Conservation (phyloP, 768 basidiomycete genomes). For the Leucocoprinus leucothites region DNA sequence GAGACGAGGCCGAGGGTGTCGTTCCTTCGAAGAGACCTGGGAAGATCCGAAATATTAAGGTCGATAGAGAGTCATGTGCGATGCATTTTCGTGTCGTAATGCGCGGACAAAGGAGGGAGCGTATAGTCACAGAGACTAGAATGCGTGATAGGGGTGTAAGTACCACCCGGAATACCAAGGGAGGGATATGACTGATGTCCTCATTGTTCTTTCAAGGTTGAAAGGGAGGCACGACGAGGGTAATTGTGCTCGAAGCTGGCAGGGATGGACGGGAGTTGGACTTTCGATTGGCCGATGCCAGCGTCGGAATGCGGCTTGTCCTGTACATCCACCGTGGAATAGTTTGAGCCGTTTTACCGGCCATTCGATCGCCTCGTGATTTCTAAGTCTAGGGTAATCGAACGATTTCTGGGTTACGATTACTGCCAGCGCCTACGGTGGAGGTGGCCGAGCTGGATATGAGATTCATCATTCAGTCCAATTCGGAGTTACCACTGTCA, state of each 20-base stretch:
- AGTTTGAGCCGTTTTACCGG: no score
- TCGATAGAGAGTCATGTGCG: conserved; percentile 43
- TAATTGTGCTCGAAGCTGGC: conserved; percentile 62
- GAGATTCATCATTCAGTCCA: no score
- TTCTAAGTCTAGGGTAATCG: no score
- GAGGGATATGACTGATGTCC: conserved; percentile 59
- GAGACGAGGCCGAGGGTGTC: conserved; percentile 48
- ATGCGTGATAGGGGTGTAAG: conserved; percentile 40
- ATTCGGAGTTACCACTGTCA: no score
- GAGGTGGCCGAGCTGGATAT: no score
- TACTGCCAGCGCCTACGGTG: no score
- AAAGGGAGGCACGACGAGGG: conserved; percentile 61
- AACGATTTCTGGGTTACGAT: no score
- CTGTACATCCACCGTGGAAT: conserved; percentile 62
- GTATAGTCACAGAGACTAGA: conserved; percentile 47
- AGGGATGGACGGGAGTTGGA: conserved; percentile 77
- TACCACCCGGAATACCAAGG: conserved; percentile 38
- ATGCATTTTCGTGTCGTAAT: conserved; percentile 36
- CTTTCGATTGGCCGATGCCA: no score
- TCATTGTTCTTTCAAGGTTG: conserved; percentile 54
- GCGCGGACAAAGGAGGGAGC: conserved; percentile 48
- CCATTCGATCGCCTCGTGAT: no score
- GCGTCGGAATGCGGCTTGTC: conserved; percentile 55
- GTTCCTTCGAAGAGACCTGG: conserved; percentile 51
- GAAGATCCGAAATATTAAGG: conserved; percentile 42